Evolutionary conservation across 768 basidiomycete species (phyloP).

Genomic region (Krasilnikovozyma curviuscula): DNA sequence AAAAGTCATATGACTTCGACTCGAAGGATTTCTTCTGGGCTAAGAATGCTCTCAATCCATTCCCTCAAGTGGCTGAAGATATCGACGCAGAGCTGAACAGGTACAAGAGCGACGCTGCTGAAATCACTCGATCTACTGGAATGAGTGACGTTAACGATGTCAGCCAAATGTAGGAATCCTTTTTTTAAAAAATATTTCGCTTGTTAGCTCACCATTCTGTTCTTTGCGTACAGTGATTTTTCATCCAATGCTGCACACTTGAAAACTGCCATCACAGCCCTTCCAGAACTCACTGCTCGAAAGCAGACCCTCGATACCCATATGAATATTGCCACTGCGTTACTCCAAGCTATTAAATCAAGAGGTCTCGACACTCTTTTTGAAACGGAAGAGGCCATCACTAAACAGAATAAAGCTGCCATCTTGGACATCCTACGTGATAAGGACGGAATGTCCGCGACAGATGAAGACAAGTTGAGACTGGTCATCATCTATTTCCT

Average conservation of each 20-base stretch:
- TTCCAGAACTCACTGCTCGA: conserved; percentile 88
- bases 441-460: conserved; percentile 34
- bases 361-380: conserved; percentile 93
- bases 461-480: conserved; percentile 70
- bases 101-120: conserved; percentile 81
- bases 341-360: conserved; percentile 86
- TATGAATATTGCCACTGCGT: conserved; percentile 94
- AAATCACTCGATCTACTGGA: conserved; percentile 87
- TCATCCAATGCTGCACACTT: conserved; percentile 82
- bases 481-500: conserved; percentile 90
- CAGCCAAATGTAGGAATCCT: conserved; percentile 54
- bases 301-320: conserved; percentile 94
- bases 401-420: conserved; percentile 56
- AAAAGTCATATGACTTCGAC: conserved; percentile 79
- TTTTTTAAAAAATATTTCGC: too few relatives aligned
- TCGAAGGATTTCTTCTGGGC: conserved; percentile 99
- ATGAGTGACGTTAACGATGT: conserved; percentile 92
- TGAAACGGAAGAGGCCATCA: conserved; percentile 78
- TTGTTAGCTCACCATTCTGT: background rate
- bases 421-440: conserved; percentile 74
- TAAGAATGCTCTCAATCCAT: conserved; percentile 84
- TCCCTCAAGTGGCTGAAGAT: conserved; percentile 96
- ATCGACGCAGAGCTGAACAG: conserved; percentile 72
- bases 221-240: conserved; percentile 43
- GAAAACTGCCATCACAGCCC: conserved; percentile 88